Conservation (phyloP, 805 yeast species). For the Barnettozyma pratensis region DNA sequence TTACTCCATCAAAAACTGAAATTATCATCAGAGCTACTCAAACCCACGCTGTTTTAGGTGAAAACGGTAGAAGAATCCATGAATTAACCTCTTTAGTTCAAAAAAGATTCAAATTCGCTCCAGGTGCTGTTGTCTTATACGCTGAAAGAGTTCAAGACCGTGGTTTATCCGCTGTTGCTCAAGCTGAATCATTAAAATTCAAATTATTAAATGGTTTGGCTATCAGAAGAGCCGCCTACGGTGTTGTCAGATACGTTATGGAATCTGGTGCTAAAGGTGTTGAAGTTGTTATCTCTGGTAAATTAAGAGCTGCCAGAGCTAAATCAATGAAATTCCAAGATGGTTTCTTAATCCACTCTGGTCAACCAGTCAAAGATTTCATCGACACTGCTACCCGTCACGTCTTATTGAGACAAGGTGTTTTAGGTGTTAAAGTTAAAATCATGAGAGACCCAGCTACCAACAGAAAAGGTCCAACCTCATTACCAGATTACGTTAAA, state of each 20-base stretch:
- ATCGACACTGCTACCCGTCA: slow-evolving; percentile 99
- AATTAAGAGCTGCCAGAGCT: slow-evolving; percentile 99
- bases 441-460: slow-evolving; percentile 98
- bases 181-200: slow-evolving; percentile 98
- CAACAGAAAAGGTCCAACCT: slow-evolving; percentile 78
- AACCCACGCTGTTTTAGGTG: slow-evolving; percentile 98
- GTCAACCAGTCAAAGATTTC: slow-evolving; percentile 99
- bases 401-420: slow-evolving; percentile 99
- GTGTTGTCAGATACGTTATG: slow-evolving; percentile 99
- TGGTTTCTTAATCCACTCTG: slow-evolving; percentile 99
- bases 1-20: slow-evolving; percentile 97
- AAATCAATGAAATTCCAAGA: slow-evolving; percentile 99
- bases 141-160: slow-evolving; percentile 99
- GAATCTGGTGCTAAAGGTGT: slow-evolving; percentile 99
- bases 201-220: slow-evolving; percentile 98
- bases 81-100: slow-evolving; percentile 96
- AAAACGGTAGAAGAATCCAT: slow-evolving; percentile 99
- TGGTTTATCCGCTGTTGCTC: slow-evolving; percentile 99
- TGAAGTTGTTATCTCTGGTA: slow-evolving; percentile 99
- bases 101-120: slow-evolving; percentile 97
- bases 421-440: slow-evolving; percentile 98
- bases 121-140: slow-evolving; percentile 88
- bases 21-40: slow-evolving; percentile 98
- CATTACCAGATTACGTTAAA: slow-evolving; percentile 93
- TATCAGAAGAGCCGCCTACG: slow-evolving; percentile 99